Base-by-base conservation (phyloP, 148 eudicot species). In the Rhododendron vialii region DNA sequence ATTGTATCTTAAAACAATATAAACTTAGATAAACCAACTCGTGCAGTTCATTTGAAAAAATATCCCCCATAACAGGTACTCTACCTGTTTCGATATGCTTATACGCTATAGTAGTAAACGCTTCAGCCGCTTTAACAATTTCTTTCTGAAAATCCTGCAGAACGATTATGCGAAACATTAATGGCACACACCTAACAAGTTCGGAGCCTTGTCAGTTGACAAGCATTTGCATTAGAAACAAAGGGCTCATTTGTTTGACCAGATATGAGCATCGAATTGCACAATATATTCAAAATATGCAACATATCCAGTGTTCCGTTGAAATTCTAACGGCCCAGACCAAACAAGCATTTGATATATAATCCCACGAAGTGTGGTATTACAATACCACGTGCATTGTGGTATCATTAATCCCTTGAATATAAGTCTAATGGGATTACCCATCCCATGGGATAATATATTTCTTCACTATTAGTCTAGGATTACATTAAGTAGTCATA, bases 121-220 rank as follows among this genome's bases (percentile, higher is more conserved):
- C 87, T 90, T 96, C 99, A 48, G 98, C 99, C 81, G 98, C 98
- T 89, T 92, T 96, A 71, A 94, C 92, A 88, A 95, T 84, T 83
- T 96, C 99, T 88, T 90, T 96, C 89, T 96, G 98, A 88, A 96
- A 96, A 86, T 96, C 99, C 99, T 96, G 96, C 81, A 88, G 83
- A 87, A 81, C 69, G 47, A 85, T 81, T 7, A 51, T 51, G 38
- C 18, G 36, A 53, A 75, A 45, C 75, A 33, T 28, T n/a, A 84
- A 71, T 20, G 73, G 75, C 36, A 36, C 41, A 20, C 18, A 47
- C 47, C 80, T 35, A 85, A 82, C 22, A 87, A 83, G 38, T 12
- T 50, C 30, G 36, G 78, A 59, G 75, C 48, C 81, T 47, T n/a
- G 17, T 47, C 41, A 33, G 50, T 76, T 55, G 38, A 17, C 28